Conservation (phyloP, 1,284 basidiomycete species). For the Singerocomus rubriflavus region DNA sequence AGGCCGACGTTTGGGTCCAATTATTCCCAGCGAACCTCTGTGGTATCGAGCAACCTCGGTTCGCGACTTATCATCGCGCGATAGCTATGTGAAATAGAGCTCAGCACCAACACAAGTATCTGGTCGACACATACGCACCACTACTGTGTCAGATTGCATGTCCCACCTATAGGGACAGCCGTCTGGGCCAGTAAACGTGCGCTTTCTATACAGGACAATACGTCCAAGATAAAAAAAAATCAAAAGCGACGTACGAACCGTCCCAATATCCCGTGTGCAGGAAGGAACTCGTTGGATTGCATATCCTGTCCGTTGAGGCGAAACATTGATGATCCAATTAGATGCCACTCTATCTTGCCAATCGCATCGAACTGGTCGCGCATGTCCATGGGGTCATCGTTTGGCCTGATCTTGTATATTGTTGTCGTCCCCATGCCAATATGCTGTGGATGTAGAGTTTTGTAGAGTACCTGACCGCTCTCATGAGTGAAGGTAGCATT, state of each 20-base stretch:
- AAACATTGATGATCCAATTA: conserved; percentile 25
- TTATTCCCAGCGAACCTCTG: conserved; percentile 18
- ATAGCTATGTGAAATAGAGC: conserved; percentile 16
- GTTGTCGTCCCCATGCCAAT: conserved; percentile 22
- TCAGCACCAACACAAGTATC: not conserved
- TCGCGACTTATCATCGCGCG: conserved; percentile 14
- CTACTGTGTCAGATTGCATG: conserved; percentile 13
- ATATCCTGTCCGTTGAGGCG: conserved; percentile 19
- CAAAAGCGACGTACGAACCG: conserved; percentile 15
- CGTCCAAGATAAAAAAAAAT: not conserved
- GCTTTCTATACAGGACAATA: conserved; percentile 16
- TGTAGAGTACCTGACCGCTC: conserved; percentile 30
- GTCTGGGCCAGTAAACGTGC: conserved; percentile 30
- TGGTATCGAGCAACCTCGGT: conserved; percentile 32
- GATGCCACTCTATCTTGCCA: conserved; percentile 28
- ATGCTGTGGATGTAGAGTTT: conserved; percentile 23
- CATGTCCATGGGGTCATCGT: conserved; percentile 27
- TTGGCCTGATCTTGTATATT: conserved; percentile 26
- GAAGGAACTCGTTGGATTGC: conserved; percentile 27
- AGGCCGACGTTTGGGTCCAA: conserved; percentile 23
- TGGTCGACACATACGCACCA: conserved; percentile 16
- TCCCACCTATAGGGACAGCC: conserved; percentile 28
- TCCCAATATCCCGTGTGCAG: conserved; percentile 22
- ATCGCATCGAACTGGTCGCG: conserved; percentile 24
- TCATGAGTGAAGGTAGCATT: conserved; percentile 23